Conservation (phyloP, 495 filamentous ascomycete species). For the Trichoderma virens region DNA sequence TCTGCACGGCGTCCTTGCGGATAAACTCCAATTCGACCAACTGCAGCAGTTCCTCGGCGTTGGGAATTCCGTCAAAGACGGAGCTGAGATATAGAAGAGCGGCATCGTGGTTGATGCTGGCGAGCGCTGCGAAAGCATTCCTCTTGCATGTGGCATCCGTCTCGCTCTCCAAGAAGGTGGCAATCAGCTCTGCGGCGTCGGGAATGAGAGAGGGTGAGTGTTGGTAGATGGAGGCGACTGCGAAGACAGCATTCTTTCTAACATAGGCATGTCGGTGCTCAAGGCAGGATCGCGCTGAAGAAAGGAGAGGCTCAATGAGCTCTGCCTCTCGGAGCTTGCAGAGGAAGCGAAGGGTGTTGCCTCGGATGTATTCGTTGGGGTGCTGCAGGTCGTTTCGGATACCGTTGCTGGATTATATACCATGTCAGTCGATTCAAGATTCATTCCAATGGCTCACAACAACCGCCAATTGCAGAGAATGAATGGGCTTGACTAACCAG, state of each 20-base stretch:
- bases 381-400: slow-evolving; percentile 97
- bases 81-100: slow-evolving; percentile 80
- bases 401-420: slow-evolving; percentile 67
- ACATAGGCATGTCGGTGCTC: slow-evolving; percentile 97
- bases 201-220: slow-evolving; percentile 90
- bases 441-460: neutral
- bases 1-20: slow-evolving; percentile 92
- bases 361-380: slow-evolving; percentile 95
- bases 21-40: slow-evolving; percentile 95
- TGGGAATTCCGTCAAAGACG: slow-evolving; percentile 91
- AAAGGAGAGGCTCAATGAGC: slow-evolving; percentile 90
- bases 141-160: slow-evolving; percentile 95
- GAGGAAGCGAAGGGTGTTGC: slow-evolving; percentile 92
- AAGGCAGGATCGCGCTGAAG: slow-evolving; percentile 82
- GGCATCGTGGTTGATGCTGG: slow-evolving; percentile 86
- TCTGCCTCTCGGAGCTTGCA: slow-evolving; percentile 95
- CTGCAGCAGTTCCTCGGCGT: slow-evolving; percentile 89
- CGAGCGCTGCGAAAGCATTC: slow-evolving; percentile 91
- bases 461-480: neutral
- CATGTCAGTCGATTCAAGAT: slow-evolving; percentile 16
- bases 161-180: slow-evolving; percentile 83
- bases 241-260: slow-evolving; percentile 95
- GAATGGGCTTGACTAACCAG: slow-evolving; percentile 55
- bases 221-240: slow-evolving; percentile 84
- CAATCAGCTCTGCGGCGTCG: slow-evolving; percentile 88